Percentiles rank a stretch among this genome's conserved stretches.
Evolutionary conservation across 441 rosid genomes (phyloP).

Genomic region (Gossypium schwendimanii): DNA sequence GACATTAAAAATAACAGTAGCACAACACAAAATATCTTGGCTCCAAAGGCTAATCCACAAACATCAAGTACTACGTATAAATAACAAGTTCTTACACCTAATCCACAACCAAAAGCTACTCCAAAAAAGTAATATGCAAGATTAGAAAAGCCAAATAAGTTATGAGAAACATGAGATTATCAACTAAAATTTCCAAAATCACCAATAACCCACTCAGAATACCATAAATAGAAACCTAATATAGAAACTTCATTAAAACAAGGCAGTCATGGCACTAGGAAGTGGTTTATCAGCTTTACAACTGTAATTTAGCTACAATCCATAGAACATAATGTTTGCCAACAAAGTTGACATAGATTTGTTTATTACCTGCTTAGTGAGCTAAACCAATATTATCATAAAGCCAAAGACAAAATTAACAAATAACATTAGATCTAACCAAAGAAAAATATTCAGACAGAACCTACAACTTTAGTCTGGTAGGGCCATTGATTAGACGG

Average conservation of each 20-base stretch:
- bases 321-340: not conserved
- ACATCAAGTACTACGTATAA: not conserved
- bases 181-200: not conserved
- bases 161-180: not conserved
- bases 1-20: no score
- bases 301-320: not conserved
- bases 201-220: not conserved
- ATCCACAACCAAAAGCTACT: not conserved
- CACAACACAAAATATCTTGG: no score
- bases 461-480: not conserved
- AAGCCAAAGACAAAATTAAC: not conserved
- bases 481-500: not conserved
- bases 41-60: not conserved
- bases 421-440: not conserved
- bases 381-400: not conserved
- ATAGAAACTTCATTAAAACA: not conserved
- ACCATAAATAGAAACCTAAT: not conserved
- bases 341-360: not conserved
- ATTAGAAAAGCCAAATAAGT: not conserved
- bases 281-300: not conserved
- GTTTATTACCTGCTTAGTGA: not conserved
- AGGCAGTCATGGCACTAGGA: not conserved
- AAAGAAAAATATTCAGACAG: not conserved
- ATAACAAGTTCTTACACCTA: not conserved
- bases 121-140: not conserved